Conservation (phyloP, 805 yeast species). For the Candida xiaguanensis region DNA sequence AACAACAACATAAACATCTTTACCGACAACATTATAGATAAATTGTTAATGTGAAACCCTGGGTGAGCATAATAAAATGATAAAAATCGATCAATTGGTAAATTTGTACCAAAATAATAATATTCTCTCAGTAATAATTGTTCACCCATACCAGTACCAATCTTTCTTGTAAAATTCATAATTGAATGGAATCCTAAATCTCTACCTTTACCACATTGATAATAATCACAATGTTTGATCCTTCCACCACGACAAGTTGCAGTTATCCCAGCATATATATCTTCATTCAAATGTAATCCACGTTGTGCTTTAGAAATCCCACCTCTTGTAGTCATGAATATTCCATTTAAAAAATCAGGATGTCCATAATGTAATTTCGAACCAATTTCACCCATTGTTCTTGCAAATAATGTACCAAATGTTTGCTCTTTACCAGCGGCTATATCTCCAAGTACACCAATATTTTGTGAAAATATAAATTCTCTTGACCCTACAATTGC, state of each 20-base stretch:
- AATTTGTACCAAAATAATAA: constrained; percentile 82
- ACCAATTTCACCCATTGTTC: constrained; percentile 90
- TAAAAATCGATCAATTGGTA: constrained; percentile 84
- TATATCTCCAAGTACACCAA: constrained; percentile 90
- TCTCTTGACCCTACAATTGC: constrained; percentile 96
- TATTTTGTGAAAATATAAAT: constrained; percentile 87
- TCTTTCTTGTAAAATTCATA: constrained; percentile 88
- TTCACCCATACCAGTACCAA: constrained; percentile 99
- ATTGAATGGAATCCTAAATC: constrained; percentile 93
- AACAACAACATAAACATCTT: constrained; percentile 80
- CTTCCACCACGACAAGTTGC: constrained; percentile 88
- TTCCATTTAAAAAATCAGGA: constrained; percentile 89
- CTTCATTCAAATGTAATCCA: constrained; percentile 90
- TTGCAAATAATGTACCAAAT: constrained; percentile 90
- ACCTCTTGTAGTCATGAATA: constrained; percentile 92
- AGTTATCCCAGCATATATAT: constrained; percentile 93
- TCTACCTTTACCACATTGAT: constrained; percentile 96
- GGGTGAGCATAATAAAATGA: constrained; percentile 97
- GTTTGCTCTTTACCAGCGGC: constrained; percentile 98
- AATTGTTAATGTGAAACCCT: constrained; percentile 89
- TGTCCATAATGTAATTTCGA: constrained; percentile 95
- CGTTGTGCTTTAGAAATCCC: constrained; percentile 94
- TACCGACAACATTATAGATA: constrained; percentile 83
- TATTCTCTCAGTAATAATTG: constrained; percentile 90
- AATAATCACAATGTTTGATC: constrained; percentile 92